Evolutionary conservation across 441 rosid genomes (phyloP).

Genomic region (Arabidopsis hybrid): DNA sequence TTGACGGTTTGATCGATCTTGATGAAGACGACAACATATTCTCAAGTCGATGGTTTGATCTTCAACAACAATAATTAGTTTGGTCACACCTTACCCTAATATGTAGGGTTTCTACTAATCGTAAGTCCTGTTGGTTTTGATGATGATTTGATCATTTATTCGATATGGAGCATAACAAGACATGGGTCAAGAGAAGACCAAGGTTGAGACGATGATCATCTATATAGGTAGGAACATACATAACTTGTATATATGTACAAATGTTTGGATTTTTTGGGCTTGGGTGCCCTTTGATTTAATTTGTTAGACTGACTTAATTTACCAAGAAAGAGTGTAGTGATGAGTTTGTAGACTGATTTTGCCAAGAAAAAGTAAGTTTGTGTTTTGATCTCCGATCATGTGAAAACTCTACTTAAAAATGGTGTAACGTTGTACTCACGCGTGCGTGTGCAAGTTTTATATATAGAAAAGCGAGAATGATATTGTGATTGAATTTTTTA

Average conservation of each 20-base stretch:
- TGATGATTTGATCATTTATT: not conserved
- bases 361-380: conserved; percentile 23
- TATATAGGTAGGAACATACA: conserved; percentile 7
- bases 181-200: conserved; percentile 14
- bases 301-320: conserved; percentile 33
- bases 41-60: conserved; percentile 51
- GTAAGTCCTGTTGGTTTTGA: conserved; percentile 5
- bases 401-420: conserved; percentile 24
- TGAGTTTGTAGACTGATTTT: conserved; percentile 32
- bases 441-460: conserved; percentile 27
- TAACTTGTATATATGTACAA: conserved; percentile 19
- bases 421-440: conserved; percentile 33
- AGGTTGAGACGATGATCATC: conserved; percentile 19
- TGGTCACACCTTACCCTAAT: conserved; percentile 2
- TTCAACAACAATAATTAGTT: conserved; percentile 9
- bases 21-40: conserved; percentile 58
- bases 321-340: conserved; percentile 32
- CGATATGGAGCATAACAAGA: conserved; percentile 3
- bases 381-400: conserved; percentile 33
- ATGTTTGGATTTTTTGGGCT: conserved; percentile 17
- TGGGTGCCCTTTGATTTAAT: conserved; percentile 14
- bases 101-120: conserved; percentile 6
- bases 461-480: conserved; percentile 18
- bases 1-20: conserved; percentile 68
- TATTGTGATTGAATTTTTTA: not conserved